Evolutionary conservation across 1,284 basidiomycete genomes (phyloP).

Genomic region (Pascua guehoae): DNA sequence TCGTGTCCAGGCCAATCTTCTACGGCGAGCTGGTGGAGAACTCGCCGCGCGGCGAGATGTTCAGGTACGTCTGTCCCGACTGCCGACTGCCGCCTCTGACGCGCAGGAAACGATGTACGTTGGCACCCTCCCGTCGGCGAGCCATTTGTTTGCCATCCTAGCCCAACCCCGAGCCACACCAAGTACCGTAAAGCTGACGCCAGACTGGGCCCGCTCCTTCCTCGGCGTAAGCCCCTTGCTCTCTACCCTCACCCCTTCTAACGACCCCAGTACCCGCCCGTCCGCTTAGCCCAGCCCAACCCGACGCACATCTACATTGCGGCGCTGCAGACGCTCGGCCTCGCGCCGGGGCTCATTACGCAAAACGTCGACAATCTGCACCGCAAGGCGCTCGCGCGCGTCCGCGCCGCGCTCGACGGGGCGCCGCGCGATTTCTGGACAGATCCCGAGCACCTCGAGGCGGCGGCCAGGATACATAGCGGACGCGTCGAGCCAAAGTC

Average conservation of each 20-base stretch:
- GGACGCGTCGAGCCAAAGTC: constrained; percentile 35
- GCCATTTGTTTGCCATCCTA: too few relatives aligned
- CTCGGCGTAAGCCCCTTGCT: constrained; percentile 38
- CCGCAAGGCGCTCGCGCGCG: constrained; percentile 61
- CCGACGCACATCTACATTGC: constrained; percentile 81
- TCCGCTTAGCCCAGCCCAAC: constrained; percentile 74
- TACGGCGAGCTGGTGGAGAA: constrained; percentile 78
- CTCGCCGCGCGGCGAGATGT: constrained; percentile 61
- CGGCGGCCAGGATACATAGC: constrained; percentile 22
- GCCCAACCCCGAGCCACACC: background rate
- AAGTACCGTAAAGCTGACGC: constrained; percentile 3
- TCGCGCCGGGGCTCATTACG: constrained; percentile 69
- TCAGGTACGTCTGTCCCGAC: constrained; percentile 56
- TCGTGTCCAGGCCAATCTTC: constrained; percentile 48
- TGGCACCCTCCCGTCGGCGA: background rate
- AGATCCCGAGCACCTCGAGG: background rate
- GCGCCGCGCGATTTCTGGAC: background rate
- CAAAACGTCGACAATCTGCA: constrained; percentile 90
- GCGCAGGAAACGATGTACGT: constrained; percentile 41
- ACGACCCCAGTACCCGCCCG: constrained; percentile 61
- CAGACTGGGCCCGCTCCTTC: constrained; percentile 69
- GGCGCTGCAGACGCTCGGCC: constrained; percentile 67
- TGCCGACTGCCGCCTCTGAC: constrained; percentile 9
- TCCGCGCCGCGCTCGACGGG: constrained; percentile 10
- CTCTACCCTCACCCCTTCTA: too few relatives aligned